Base-by-base conservation (phyloP, 2,329 filamentous ascomycete genomes). In the Aspergillus fijiensis region DNA sequence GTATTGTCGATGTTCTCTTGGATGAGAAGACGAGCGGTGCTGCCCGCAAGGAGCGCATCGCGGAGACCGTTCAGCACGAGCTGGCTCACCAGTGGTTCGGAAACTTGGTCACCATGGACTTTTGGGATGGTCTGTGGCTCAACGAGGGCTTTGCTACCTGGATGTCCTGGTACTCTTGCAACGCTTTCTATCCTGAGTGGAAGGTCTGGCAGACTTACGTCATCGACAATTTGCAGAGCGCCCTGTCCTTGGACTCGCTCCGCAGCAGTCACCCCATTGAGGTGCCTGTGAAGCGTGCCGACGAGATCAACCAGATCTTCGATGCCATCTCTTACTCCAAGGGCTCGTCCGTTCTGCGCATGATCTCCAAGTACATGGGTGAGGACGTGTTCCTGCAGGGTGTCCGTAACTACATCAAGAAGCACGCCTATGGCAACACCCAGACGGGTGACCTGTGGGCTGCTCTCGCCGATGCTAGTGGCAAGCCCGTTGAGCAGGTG, bases 31-130 rank as follows among this genome's bases (percentile, higher is more conserved):
- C 86, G 3, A 95, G 91, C 70, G 90, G 92, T 71, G 93, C 94
- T 21, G 89, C 89, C 42, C 91, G 89, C 62, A 97, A 96, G 81
- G 90, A 97, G 80, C 88, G 93, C 45, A 91, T 98, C 57, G 94
- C 94, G 55, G 94, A 97, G 76, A 92, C 95, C 47, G 94, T 98
- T 29, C 93, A 97, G 82, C 94, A 98, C 80, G 94, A 98, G 76
- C 82, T 98, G 73, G 94, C 94, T 47, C 94, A 98, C 78, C 94
- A 97, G 78, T 98, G 94, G 94, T 98, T 98, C 72, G 94, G 94
- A 64, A 97, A 98, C 79, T 81, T 97, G 56, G 94, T 97, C 29
- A 97, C 94, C 56, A 97, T 97, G 92, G 92, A 96, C 76, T 97
- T 96, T 84, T 98, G 94, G 94, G 92, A 97, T 77, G 94, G 93